A percentile compares a stretch with the other conserved stretches of the same genome.
These are phyloP conservation scores for Orbilia ellipsospora DNA, from an alignment of 2,329 filamentous ascomycete species.

Conservation along the genomic window DNA sequence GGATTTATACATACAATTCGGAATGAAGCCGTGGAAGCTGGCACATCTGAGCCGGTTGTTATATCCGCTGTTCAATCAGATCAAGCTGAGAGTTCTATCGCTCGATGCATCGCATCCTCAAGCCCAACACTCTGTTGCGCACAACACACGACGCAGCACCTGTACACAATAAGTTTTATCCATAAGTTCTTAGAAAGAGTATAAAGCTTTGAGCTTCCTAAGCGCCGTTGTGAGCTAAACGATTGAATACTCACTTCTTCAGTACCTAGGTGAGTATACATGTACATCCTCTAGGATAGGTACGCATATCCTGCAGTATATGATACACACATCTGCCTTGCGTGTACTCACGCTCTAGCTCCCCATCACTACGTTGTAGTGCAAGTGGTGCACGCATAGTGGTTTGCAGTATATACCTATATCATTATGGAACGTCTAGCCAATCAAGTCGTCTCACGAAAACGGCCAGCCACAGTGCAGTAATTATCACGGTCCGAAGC, in stretches of 20 bases:
- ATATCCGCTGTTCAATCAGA: neutral
- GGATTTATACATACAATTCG: slow-evolving; percentile 38
- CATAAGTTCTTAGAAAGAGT: too few relatives aligned
- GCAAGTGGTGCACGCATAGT: too few relatives aligned
- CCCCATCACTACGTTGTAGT: neutral
- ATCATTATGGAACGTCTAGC: slow-evolving; percentile 3
- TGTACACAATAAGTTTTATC: too few relatives aligned
- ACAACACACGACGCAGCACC: neutral
- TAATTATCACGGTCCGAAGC: neutral
- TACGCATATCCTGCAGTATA: too few relatives aligned
- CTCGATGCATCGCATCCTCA: too few relatives aligned
- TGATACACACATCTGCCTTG: slow-evolving; percentile 16
- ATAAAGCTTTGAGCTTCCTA: neutral
- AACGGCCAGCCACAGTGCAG: slow-evolving; percentile 47
- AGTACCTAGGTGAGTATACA: too few relatives aligned
- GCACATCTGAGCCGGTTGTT: neutral
- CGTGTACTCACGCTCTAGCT: neutral
- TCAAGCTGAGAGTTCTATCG: too few relatives aligned
- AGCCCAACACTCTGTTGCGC: neutral
- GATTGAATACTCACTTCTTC: too few relatives aligned
- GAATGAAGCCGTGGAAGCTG: slow-evolving; percentile 21
- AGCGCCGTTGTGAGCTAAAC: neutral
- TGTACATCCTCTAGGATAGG: too few relatives aligned
- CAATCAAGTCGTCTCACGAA: slow-evolving; percentile 52
- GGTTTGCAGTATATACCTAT: too few relatives aligned